Percentiles rank a stretch among this genome's conserved stretches.
Evolutionary conservation across 2,329 filamentous ascomycete genomes (phyloP).

Genomic region (Huntiella savannae): DNA sequence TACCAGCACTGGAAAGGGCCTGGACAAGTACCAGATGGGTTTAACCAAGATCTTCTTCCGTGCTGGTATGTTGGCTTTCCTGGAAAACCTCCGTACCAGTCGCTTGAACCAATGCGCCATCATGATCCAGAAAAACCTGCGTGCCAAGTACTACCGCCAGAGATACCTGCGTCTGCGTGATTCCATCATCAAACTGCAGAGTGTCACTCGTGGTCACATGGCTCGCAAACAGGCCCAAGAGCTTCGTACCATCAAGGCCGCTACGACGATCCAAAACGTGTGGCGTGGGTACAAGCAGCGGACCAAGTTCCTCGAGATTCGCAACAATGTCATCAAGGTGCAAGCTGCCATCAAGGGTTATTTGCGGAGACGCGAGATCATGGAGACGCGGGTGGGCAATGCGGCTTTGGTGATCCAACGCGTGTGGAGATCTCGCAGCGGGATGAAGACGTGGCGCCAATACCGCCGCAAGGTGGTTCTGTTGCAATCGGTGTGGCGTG

Average conservation of each 20-base stretch:
- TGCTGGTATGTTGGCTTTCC: conserved; percentile 92
- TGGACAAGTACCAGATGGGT: conserved; percentile 94
- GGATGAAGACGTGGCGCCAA: conserved; percentile 64
- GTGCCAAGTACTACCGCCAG: conserved; percentile 83
- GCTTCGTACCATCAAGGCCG: conserved; percentile 64
- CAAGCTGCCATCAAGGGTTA: conserved; percentile 86
- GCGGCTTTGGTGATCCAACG: conserved; percentile 81
- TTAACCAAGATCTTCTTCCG: conserved; percentile 99
- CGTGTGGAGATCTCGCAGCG: conserved; percentile 64
- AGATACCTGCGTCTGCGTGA: conserved; percentile 75
- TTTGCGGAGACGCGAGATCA: conserved; percentile 72
- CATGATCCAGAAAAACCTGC: conserved; percentile 97
- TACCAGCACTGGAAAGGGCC: conserved; percentile 49
- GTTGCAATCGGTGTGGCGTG: conserved; percentile 85
- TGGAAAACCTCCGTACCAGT: conserved; percentile 82
- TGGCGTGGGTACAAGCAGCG: conserved; percentile 88
- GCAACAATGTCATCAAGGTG: conserved; percentile 69
- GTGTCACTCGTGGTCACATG: conserved; percentile 56
- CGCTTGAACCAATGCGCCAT: conserved; percentile 85
- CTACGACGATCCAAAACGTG: conserved; percentile 83
- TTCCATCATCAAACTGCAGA: conserved; percentile 63
- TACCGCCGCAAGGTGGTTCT: conserved; percentile 80
- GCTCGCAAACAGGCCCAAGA: conserved; percentile 64
- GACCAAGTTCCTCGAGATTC: conserved; percentile 58
- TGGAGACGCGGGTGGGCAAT: conserved; percentile 85